Base-by-base conservation (phyloP, 2,329 filamentous ascomycete species). In the Hymenotorrendiella dingleyae region DNA sequence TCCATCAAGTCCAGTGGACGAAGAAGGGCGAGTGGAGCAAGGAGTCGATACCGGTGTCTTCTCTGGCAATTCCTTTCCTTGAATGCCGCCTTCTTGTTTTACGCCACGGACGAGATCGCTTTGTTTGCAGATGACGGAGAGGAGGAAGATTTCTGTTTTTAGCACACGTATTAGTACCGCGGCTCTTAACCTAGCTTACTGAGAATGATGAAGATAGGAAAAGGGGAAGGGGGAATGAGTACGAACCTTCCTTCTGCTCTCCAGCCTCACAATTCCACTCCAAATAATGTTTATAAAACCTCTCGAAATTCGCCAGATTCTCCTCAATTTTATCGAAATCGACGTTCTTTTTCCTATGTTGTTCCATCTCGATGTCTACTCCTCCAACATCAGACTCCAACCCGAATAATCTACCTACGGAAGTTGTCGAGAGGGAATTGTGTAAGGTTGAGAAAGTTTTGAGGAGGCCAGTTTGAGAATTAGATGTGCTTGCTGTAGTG, bases 61-160 rank as follows among this genome's bases (percentile, higher is more conserved):
- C 28, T 24, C 23, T 17, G 21, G 33, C 12, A 40, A 12, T 11
- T 30, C 26, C 2, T 23, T 36, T 4, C 37, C 43, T n/a, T 32
- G 24, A 4, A 41, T 23, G 4, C 34, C 32, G 11, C 40, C 35
- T n/a, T 20, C 24, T n/a, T 40, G 23, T 9, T 26, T 27, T 9
- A 44, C 36, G 12, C 42, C 27, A 8, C 42, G 35, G 16, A 41
- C 28, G 1, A 54, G 20, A 9, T 48, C 46, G 4, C 45, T 40
- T 7, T 36, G 36, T 21, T 48, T 50, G 22, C 41, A 46, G 3
- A 52, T 40, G 35, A 52, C 44, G 10, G 52, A 42, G 2, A 54
- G 27, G 20, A 54, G 45, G 14, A 48, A 46, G 17, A 52, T 37
- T 35, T 54, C 52, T 43, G 17, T 27, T 12, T 40, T 37, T 12